Percentiles rank a stretch among this genome's conserved stretches.
Conservation (phyloP, 441 rosid genomes). For the Macaranga tanarius region DNA sequence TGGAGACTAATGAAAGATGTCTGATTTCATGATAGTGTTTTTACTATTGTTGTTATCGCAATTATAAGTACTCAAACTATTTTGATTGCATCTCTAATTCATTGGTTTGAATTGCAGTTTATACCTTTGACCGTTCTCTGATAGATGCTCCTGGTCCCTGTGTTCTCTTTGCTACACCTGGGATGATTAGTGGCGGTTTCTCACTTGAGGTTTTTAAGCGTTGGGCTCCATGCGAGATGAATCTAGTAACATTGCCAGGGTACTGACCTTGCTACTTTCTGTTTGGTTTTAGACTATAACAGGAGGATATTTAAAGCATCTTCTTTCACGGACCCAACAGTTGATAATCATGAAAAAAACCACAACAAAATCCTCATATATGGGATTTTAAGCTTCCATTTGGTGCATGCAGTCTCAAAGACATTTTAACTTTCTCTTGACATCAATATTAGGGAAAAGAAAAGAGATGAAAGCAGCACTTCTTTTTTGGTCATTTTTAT, state of each 20-base stretch:
- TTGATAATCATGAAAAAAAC: neutral
- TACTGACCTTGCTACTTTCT: conserved; percentile 28
- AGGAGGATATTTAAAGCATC: neutral
- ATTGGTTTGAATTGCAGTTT: conserved; percentile 52
- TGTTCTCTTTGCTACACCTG: conserved; percentile 97
- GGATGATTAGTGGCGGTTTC: conserved; percentile 95
- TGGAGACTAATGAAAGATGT: neutral
- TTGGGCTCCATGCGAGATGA: conserved; percentile 87
- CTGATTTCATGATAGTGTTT: neutral
- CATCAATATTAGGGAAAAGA: neutral
- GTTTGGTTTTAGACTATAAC: neutral
- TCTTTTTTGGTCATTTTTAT: neutral
- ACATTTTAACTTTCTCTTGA: neutral
- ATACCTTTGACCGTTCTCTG: conserved; percentile 69
- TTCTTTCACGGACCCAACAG: neutral
- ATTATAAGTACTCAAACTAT: neutral
- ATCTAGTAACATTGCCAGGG: conserved; percentile 94
- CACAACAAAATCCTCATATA: neutral
- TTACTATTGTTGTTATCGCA: neutral
- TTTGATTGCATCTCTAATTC: conserved; percentile 9
- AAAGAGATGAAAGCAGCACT: too few species aligned
- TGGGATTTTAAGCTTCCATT: neutral
- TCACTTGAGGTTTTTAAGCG: conserved; percentile 93
- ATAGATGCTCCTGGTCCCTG: conserved; percentile 92
- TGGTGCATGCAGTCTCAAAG: neutral